These are phyloP conservation scores for Lineolata rhizophorae DNA, from an alignment of 495 filamentous ascomycete genomes.

Conservation along the genomic window DNA sequence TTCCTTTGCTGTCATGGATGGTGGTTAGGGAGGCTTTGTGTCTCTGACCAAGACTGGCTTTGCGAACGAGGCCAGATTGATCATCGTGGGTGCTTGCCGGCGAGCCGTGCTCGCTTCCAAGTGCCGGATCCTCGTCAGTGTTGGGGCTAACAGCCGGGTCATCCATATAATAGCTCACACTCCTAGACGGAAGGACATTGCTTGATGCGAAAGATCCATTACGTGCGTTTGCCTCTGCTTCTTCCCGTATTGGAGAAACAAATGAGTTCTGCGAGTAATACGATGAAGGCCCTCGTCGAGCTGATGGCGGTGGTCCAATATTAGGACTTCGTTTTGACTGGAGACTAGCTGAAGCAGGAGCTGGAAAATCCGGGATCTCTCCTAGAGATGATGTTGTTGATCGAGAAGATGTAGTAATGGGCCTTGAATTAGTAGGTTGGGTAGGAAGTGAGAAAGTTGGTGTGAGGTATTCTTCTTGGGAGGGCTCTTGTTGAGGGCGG, in stretches of 20 bases:
- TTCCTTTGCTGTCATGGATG: slow-evolving; percentile 20
- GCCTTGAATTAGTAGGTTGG: slow-evolving; percentile 8
- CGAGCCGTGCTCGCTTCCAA: not conserved
- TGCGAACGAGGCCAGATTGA: slow-evolving; percentile 42
- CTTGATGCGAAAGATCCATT: slow-evolving; percentile 66
- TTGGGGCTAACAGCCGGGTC: slow-evolving; percentile 17
- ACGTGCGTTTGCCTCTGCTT: slow-evolving; percentile 31
- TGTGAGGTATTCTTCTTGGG: slow-evolving; percentile 10
- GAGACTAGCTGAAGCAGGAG: slow-evolving; percentile 16
- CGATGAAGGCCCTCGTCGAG: slow-evolving; percentile 49
- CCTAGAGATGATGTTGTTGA: slow-evolving; percentile 24
- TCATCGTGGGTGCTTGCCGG: slow-evolving; percentile 9
- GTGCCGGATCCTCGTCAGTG: slow-evolving; percentile 21
- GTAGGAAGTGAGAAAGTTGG: slow-evolving; percentile 10
- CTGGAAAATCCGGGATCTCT: slow-evolving; percentile 38
- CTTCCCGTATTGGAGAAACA: slow-evolving; percentile 79
- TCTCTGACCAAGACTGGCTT: slow-evolving; percentile 55
- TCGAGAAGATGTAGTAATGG: slow-evolving; percentile 10
- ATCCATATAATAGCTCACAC: slow-evolving; percentile 14
- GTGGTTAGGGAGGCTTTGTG: slow-evolving; percentile 50
- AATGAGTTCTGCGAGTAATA: slow-evolving; percentile 50
- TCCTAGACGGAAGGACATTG: slow-evolving; percentile 43
- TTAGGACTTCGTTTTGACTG: slow-evolving; percentile 29
- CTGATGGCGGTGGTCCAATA: slow-evolving; percentile 41
- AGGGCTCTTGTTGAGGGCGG: slow-evolving; percentile 17